Conservation (phyloP, 2,329 filamentous ascomycete genomes). For the Aureobasidium sp. region DNA sequence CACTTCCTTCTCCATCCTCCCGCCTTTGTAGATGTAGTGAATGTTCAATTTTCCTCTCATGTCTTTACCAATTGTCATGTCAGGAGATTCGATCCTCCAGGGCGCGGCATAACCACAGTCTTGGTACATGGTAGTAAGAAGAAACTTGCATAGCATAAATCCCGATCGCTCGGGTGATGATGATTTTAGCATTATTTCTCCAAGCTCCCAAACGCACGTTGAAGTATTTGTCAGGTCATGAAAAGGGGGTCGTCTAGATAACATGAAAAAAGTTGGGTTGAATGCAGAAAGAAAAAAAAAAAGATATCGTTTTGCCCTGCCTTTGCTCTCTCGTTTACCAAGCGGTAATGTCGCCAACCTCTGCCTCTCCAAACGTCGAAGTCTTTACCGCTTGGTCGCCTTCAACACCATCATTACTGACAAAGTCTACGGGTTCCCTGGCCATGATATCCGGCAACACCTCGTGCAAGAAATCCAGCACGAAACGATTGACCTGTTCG, state of each 20-base stretch:
- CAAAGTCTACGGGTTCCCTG: conserved; percentile 37
- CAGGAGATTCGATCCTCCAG: neutral
- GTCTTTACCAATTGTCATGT: neutral
- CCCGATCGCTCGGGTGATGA: neutral
- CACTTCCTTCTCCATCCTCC: neutral
- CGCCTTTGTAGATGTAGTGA: neutral
- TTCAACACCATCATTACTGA: conserved; percentile 26
- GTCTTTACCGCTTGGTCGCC: conserved; percentile 65
- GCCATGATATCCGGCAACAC: conserved; percentile 84
- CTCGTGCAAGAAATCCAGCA: conserved; percentile 75
- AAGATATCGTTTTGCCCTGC: neutral
- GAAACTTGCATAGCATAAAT: neutral
- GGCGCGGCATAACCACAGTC: neutral
- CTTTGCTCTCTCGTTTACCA: conserved; percentile 53
- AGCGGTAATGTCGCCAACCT: conserved; percentile 92
- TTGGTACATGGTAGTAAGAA: neutral
- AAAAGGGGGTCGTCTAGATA: neutral
- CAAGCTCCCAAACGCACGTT: neutral
- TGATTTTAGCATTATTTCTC: neutral
- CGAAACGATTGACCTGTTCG: conserved; percentile 87
- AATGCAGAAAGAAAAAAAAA: neutral
- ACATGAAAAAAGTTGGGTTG: neutral
- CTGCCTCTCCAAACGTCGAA: conserved; percentile 90
- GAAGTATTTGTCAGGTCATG: conserved; percentile 3
- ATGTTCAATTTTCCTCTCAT: neutral